phyloP scores from a whole-genome alignment of 495 filamentous ascomycete species.

The Chaetomidium leptoderma region DNA sequence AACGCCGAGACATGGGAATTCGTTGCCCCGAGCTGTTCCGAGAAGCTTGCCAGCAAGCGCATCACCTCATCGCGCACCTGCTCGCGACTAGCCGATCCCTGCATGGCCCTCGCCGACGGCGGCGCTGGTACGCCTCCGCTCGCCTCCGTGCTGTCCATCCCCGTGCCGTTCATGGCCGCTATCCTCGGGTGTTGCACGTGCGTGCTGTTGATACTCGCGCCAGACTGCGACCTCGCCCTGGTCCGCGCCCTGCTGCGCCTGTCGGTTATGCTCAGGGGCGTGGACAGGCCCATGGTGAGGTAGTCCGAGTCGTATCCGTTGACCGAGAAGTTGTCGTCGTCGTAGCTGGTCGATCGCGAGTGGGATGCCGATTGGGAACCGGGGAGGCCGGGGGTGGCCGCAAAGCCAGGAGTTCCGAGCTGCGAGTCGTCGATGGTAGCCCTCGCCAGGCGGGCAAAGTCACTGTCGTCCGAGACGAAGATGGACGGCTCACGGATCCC shows the following conservation, averaged over 20 bases:
- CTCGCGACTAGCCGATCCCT: conserved; percentile 45
- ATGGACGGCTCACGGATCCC: conserved; percentile 46
- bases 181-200: conserved; percentile 17
- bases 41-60: conserved; percentile 48
- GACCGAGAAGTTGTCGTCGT: conserved; percentile 30
- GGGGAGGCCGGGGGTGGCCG: conserved; percentile 12
- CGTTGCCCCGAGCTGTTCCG: conserved; percentile 39
- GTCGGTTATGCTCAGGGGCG: conserved; percentile 4
- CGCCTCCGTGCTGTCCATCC: background rate
- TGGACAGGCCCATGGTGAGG: conserved; percentile 21
- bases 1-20: conserved; percentile 29
- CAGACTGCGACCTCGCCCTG: conserved; percentile 14
- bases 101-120: conserved; percentile 49
- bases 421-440: conserved; percentile 10
- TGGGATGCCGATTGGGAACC: conserved; percentile 13
- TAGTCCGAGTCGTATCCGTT: conserved; percentile 34
- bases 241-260: conserved; percentile 8
- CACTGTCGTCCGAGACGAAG: conserved; percentile 49
- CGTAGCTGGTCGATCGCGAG: conserved; percentile 31
- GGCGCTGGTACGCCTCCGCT: conserved; percentile 32
- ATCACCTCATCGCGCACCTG: conserved; percentile 54
- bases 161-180: conserved; percentile 14
- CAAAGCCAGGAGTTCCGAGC: conserved; percentile 10
- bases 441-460: conserved; percentile 33
- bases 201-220: conserved; percentile 13